These are phyloP conservation scores for Ophiostoma quercus DNA, from an alignment of 2,329 filamentous ascomycete species.

Conservation along the genomic window DNA sequence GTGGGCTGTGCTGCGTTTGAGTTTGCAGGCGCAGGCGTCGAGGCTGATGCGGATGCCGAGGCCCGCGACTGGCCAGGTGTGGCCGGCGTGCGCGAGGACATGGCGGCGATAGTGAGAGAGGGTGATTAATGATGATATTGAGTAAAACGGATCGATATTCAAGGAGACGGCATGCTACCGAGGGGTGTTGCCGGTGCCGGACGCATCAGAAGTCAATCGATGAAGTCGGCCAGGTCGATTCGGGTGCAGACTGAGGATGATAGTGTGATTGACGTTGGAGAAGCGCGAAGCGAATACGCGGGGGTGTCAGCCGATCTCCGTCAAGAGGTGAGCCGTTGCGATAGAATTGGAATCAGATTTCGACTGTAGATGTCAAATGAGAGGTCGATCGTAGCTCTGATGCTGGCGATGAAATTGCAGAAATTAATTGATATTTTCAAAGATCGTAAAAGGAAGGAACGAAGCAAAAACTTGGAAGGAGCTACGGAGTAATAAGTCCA, in stretches of 20 bases:
- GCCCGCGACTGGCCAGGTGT: slow-evolving; percentile 4
- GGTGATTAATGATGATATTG: neutral
- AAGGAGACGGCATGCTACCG: slow-evolving; percentile 22
- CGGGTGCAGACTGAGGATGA: neutral
- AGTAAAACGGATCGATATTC: neutral
- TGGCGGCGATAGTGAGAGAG: neutral
- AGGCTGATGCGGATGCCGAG: neutral
- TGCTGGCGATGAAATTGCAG: neutral
- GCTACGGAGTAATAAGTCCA: neutral
- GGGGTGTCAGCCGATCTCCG: neutral
- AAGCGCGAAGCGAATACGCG: neutral
- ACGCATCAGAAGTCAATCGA: slow-evolving; percentile 6
- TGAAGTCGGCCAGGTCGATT: neutral
- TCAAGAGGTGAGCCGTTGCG: neutral
- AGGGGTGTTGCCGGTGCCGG: slow-evolving; percentile 15
- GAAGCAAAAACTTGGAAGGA: neutral
- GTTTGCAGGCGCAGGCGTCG: neutral
- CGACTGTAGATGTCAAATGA: too few species aligned
- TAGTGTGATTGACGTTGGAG: neutral
- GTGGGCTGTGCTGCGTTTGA: neutral
- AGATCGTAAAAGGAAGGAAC: neutral
- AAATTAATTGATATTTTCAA: neutral
- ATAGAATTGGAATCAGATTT: neutral
- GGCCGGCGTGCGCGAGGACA: neutral
- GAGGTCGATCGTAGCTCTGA: neutral